Conservation (phyloP, 139 green algal genomes). For the Diplosphaera chodatii region DNA sequence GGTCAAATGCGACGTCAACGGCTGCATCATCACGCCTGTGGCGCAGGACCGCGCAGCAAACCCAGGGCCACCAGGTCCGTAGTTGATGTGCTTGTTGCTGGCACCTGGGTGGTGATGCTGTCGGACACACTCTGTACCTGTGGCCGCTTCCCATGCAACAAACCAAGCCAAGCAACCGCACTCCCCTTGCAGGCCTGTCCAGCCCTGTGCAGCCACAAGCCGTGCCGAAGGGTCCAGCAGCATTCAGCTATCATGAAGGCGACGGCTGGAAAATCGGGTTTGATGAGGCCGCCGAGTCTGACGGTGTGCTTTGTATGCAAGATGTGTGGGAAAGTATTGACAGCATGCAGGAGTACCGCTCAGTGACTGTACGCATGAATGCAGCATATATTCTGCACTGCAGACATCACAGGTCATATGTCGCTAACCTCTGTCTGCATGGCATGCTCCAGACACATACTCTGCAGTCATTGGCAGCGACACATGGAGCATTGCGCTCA, state of each 20-base stretch:
- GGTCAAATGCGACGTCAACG: constrained; percentile 29
- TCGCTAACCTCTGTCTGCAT: too few species aligned
- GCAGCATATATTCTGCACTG: too few species aligned
- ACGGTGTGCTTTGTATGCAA: too few species aligned
- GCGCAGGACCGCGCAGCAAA: neutral
- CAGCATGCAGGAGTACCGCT: too few species aligned
- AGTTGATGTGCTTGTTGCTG: too few species aligned
- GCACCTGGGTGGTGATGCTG: too few species aligned
- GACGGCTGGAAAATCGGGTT: constrained; percentile 24
- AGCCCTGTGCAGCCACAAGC: neutral
- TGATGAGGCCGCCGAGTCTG: constrained; percentile 4
- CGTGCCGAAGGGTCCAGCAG: constrained; percentile 1
- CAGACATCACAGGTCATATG: too few species aligned
- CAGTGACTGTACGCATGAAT: too few species aligned
- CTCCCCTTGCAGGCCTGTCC: neutral
- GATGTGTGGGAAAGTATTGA: too few species aligned
- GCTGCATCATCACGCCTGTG: constrained; percentile 25
- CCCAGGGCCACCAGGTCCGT: constrained; percentile 1
- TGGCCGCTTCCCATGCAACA: too few species aligned
- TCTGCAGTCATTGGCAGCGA: constrained; percentile 13
- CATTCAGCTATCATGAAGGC: constrained; percentile 11
- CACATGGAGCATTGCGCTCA: constrained; percentile 18
- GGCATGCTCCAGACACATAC: constrained; percentile 14
- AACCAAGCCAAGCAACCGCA: too few species aligned
- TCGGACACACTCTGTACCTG: too few species aligned